Base-by-base conservation (phyloP, 1,139 yeast species). In the Taphrina communis region DNA sequence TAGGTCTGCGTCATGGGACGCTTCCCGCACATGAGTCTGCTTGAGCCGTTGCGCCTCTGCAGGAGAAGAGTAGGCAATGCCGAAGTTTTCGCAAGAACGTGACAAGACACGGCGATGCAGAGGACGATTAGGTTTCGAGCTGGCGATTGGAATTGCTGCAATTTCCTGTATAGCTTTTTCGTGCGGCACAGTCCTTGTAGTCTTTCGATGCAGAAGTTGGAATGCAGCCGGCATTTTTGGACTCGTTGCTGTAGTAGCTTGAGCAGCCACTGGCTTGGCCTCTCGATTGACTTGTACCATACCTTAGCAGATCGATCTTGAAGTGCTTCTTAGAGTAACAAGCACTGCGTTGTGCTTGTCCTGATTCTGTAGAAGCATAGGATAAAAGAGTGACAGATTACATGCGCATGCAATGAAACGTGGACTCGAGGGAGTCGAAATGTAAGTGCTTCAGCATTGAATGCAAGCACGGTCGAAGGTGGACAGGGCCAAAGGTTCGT, bases 211-310 rank as follows among this genome's bases (percentile, higher is more conserved):
- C 38, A 58, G 41, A 38, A 58, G 14, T 8, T 31, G 52, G 31
- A 58, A 58, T 6, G 62, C 62, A 36, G 62, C 62, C 9, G 62
- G 62, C 62, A 58, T 58, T 42, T 58, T 58, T 14, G 62, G 62
- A 41, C 60, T 39, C 6, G 14, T 35, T 35, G 58, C 58, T 50
- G 19, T n/a, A 44, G 48, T 2, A 8, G 9, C 48, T n/a, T 14
- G 8, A 44, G 8, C 8, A 17, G 12, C 48, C 48, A 44, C 19
- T 2, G 48, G 19, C 48, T 44, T 14, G 8, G 48, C 8, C 48
- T n/a, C 48, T 14, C n/a, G 48, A 14, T 7, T 14, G 8, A 14
- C 2, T 11, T 44, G 42, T 14, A 39, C 42, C 42, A 39, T 39
- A 25, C 31, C 42, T 9, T 9, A 39, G 2, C 2, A 14, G 42